These are phyloP conservation scores for Candida anutae DNA, from an alignment of 1,139 yeast genomes.

Conservation along the genomic window DNA sequence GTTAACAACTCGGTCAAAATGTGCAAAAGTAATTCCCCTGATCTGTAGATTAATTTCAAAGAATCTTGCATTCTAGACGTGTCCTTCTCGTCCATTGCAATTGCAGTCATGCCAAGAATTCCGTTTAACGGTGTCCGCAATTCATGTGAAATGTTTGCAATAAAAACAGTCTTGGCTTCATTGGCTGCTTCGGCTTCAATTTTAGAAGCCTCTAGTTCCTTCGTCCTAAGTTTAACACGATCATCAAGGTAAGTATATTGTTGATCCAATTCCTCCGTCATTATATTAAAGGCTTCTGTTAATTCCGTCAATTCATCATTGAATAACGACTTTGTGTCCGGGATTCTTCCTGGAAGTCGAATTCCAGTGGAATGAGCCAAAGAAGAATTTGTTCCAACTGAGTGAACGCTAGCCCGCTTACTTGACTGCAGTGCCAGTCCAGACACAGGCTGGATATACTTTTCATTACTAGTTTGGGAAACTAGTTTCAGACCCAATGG, in stretches of 20 bases:
- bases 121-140: conserved; percentile 93
- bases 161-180: conserved; percentile 89
- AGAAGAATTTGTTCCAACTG: conserved; percentile 20
- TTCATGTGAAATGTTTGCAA: conserved; percentile 94
- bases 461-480: conserved; percentile 1
- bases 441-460: background rate
- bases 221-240: conserved; percentile 80
- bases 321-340: conserved; percentile 50
- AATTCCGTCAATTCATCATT: conserved; percentile 83
- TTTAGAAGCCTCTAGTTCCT: conserved; percentile 81
- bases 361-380: conserved; percentile 32
- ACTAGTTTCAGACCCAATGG: background rate
- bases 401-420: conserved; percentile 20
- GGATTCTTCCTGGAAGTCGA: conserved; percentile 44
- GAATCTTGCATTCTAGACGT: conserved; percentile 54
- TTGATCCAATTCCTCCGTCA: conserved; percentile 80
- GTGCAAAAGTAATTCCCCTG: conserved; percentile 81
- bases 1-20: conserved; percentile 84
- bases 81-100: conserved; percentile 81
- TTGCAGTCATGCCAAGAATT: conserved; percentile 91
- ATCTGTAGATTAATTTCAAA: conserved; percentile 70
- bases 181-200: conserved; percentile 89
- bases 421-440: background rate
- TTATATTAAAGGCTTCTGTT: conserved; percentile 80
- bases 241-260: conserved; percentile 85